phyloP scores from a whole-genome alignment of 2,329 filamentous ascomycete species.

The Pyricularia grisea region DNA sequence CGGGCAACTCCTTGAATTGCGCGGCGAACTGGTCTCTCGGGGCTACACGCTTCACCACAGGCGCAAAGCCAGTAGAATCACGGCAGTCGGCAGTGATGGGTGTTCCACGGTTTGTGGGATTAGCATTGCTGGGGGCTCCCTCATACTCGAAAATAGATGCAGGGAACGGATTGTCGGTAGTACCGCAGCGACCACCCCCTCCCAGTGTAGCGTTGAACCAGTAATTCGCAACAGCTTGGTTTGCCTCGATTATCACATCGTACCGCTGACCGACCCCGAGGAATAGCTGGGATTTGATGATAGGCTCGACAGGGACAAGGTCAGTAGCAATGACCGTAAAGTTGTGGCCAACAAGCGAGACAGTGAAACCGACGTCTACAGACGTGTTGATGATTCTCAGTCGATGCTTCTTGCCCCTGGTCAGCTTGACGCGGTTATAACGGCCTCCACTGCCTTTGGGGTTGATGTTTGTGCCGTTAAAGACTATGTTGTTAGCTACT shows the following conservation, averaged over 20 bases:
- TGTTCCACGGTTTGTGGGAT: slow-evolving; percentile 20
- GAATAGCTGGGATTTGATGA: slow-evolving; percentile 36
- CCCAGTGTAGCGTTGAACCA: slow-evolving; percentile 14
- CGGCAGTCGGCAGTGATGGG: slow-evolving; percentile 11
- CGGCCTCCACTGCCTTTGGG: slow-evolving; percentile 14
- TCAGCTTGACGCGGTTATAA: slow-evolving; percentile 20
- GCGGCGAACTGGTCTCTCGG: slow-evolving; percentile 11
- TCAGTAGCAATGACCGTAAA: slow-evolving; percentile 40
- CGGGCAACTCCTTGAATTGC: slow-evolving; percentile 21
- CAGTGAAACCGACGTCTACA: slow-evolving; percentile 36
- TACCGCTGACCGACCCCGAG: slow-evolving; percentile 37
- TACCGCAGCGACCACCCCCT: slow-evolving; percentile 8
- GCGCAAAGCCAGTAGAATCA: slow-evolving; percentile 10
- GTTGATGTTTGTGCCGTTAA: slow-evolving; percentile 29
- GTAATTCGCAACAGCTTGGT: slow-evolving; percentile 8
- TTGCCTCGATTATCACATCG: slow-evolving; percentile 37
- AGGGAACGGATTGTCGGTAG: slow-evolving; percentile 15
- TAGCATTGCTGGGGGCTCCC: slow-evolving; percentile 15
- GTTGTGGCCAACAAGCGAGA: slow-evolving; percentile 38
- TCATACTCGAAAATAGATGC: slow-evolving; percentile 28
- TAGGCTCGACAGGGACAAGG: slow-evolving; percentile 39
- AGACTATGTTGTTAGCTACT: slow-evolving; percentile 24
- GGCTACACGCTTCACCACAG: slow-evolving; percentile 12
- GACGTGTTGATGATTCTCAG: slow-evolving; percentile 38
- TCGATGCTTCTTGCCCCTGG: slow-evolving; percentile 32